Evolutionary conservation across 129 eudicot genomes (phyloP).

Genomic region (Cynara cardunculus): DNA sequence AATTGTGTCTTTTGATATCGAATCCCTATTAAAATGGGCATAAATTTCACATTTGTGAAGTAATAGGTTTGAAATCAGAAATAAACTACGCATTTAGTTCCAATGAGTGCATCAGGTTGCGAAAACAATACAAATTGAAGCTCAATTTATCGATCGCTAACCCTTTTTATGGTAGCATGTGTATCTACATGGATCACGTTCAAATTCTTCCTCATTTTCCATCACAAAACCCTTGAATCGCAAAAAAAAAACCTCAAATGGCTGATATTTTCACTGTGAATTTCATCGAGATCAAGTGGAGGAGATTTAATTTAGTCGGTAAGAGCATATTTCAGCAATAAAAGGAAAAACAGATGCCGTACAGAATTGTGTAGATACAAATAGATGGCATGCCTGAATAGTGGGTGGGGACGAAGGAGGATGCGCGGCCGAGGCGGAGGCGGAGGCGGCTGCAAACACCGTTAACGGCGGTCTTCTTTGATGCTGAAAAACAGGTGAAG

Average conservation of each 20-base stretch:
- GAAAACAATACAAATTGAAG: not conserved
- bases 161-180: not conserved
- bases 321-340: not conserved
- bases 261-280: not conserved
- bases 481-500: conserved; percentile 26
- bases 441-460: conserved; percentile 32
- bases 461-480: conserved; percentile 23
- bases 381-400: conserved; percentile 45
- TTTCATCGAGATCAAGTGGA: not conserved
- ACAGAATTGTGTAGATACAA: not conserved
- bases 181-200: not conserved
- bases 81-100: not conserved
- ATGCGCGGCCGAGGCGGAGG: conserved; percentile 41
- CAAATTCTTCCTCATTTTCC: not conserved
- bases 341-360: not conserved
- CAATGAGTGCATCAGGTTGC: not conserved
- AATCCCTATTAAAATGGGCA: not conserved
- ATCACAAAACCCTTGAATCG: not conserved
- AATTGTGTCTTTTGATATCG: not conserved
- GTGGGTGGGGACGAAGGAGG: conserved; percentile 46
- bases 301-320: not conserved
- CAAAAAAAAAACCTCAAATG: not conserved
- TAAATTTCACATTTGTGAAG: not conserved
- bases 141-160: not conserved
- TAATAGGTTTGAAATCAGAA: not conserved